Evolutionary conservation across 805 yeast genomes (phyloP), one percentile per base, ranked within the genome.

Genomic region (Candida boidinii): DNA sequence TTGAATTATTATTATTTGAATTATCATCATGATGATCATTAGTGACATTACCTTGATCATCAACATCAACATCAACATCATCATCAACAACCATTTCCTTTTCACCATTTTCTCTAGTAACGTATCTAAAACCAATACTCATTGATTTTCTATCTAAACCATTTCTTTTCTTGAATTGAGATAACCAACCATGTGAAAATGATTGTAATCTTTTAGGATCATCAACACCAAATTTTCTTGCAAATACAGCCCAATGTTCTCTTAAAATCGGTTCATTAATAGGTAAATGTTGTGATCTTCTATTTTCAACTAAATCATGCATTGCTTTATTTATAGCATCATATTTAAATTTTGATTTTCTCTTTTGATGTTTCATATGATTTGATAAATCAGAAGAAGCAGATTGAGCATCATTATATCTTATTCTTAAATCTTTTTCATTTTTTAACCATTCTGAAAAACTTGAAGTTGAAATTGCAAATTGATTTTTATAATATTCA

Each of bases 131-230:
- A 22, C 30, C 19, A 16, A 29, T 16, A 9, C 33, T 29, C 42
- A 38, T 36, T 8, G 36, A 30, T 23, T 35, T 41, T 17, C 19
- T 23, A 17, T 28, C 28, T 15, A 41, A 31, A 3, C 57, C 76
- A 44, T 74, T 78, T 31, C 79, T 53, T 41, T 70, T 73, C 49
- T 75, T 75, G 51, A 75, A 75, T 44, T 70, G 77, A 10, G 71
- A 58, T 27, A 75, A 51, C 81, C 81, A 75, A 7, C 82, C 82
- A 48, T 74, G 79, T 41, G 76, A 68, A 40, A 73, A 75, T 12
- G 66, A 61, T 18, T 61, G 64, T 35, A 69, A 49, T 34, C 82
- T 54, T 46, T 74, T 75, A 3, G 80, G 79, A 43, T 75, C 77
- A 7, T 66, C 70, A 2, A 75, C 78, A 8, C 79, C 80, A 45